Evolutionary conservation across 108 stramenopile genomes (phyloP).

Genomic region (Schizochytrium sp.): DNA sequence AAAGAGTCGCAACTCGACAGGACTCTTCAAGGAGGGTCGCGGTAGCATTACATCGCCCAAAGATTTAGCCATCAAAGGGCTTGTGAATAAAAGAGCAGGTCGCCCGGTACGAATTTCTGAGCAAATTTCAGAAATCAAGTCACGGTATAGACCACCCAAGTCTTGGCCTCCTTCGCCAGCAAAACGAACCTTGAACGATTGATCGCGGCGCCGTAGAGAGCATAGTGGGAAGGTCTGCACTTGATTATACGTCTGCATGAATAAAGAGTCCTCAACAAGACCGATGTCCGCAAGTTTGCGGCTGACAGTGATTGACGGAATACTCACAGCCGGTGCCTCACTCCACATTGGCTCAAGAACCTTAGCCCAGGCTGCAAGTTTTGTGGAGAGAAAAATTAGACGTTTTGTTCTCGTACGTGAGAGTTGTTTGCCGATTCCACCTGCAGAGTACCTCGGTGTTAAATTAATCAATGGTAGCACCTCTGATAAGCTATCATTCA

Average conservation of each 20-base stretch:
- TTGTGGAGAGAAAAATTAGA: conserved; percentile 32
- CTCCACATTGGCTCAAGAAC: conserved; percentile 49
- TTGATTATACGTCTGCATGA: conserved; percentile 59
- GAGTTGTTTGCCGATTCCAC: conserved; percentile 54
- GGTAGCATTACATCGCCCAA: conserved; percentile 44
- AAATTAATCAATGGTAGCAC: conserved; percentile 56
- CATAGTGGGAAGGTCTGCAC: conserved; percentile 24
- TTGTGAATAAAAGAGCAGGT: neutral
- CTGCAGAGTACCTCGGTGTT: conserved; percentile 3
- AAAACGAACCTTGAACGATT: conserved; percentile 31
- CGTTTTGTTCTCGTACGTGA: conserved; percentile 17
- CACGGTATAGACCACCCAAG: conserved; percentile 24
- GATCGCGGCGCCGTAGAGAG: neutral
- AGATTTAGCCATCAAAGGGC: conserved; percentile 19
- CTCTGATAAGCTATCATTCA: conserved; percentile 53
- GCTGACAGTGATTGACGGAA: conserved; percentile 53
- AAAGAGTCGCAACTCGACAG: conserved; percentile 59
- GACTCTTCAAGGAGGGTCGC: conserved; percentile 7
- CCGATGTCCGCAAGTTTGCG: conserved; percentile 47
- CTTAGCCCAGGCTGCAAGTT: conserved; percentile 50
- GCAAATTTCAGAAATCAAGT: conserved; percentile 46
- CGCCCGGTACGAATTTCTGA: conserved; percentile 33
- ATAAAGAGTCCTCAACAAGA: conserved; percentile 16
- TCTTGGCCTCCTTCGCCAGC: conserved; percentile 57
- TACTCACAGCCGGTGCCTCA: conserved; percentile 11